Percentiles rank a stretch among this genome's conserved stretches.
Conservation (phyloP, 306 rosid genomes). For the Dalbergia cultrata region DNA sequence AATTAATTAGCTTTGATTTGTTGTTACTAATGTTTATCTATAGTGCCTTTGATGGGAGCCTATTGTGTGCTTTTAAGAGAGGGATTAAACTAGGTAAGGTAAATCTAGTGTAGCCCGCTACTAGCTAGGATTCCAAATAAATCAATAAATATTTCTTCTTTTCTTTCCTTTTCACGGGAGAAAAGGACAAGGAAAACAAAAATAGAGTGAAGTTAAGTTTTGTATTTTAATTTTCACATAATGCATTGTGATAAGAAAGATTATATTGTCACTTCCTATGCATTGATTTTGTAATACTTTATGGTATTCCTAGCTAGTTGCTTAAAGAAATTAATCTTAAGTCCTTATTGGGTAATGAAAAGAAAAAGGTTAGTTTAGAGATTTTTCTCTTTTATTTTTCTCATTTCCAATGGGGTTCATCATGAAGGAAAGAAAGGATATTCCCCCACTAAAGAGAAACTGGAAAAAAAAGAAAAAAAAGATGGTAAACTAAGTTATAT, state of each 20-base stretch:
- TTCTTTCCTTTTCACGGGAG: neutral
- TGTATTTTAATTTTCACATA: neutral
- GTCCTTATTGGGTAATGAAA: neutral
- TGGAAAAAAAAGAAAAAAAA: neutral
- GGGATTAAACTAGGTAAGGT: neutral
- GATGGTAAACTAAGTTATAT: neutral
- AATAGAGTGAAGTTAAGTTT: neutral
- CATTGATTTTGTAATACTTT: constrained; percentile 17
- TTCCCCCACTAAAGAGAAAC: neutral
- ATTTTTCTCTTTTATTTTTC: neutral
- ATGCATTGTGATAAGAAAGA: neutral
- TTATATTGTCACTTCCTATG: neutral
- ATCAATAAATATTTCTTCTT: neutral
- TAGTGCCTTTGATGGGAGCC: neutral
- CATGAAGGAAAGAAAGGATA: constrained; percentile 26
- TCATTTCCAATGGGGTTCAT: neutral
- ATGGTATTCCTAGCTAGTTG: neutral
- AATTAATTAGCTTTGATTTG: constrained; percentile 30
- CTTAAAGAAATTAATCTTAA: constrained; percentile 12
- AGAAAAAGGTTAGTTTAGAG: neutral
- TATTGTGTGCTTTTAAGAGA: neutral
- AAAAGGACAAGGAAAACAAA: neutral
- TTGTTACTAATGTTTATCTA: constrained; percentile 10
- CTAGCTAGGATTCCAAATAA: neutral
- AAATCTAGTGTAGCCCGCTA: neutral